Percentiles rank a stretch among this genome's conserved stretches.
Conservation (phyloP, 2,329 filamentous ascomycete species). For the Myriangium duriaei region DNA sequence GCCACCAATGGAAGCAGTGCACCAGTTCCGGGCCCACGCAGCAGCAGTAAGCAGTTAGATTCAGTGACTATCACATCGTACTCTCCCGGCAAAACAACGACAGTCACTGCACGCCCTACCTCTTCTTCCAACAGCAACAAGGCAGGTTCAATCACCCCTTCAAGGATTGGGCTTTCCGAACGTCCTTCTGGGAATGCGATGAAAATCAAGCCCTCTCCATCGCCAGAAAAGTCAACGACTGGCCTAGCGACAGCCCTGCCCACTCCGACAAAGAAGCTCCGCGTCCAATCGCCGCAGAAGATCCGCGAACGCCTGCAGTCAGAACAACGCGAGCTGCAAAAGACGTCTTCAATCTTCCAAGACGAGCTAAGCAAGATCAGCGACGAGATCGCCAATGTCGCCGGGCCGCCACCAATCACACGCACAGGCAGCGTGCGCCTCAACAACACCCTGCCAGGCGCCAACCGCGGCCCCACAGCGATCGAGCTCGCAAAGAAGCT, state of each 20-base stretch:
- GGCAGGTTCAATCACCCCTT: constrained; percentile 28
- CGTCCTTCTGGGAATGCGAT: constrained; percentile 38
- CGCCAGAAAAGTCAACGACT: constrained; percentile 17
- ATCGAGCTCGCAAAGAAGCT: constrained; percentile 46
- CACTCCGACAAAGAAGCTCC: constrained; percentile 45
- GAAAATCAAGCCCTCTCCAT: constrained; percentile 51
- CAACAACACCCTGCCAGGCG: constrained; percentile 14
- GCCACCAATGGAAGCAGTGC: constrained; percentile 14
- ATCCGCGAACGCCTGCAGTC: constrained; percentile 71
- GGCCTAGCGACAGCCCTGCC: constrained; percentile 16
- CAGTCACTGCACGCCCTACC: constrained; percentile 25
- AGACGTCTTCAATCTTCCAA: constrained; percentile 56
- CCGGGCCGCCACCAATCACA: constrained; percentile 30
- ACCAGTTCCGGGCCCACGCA: constrained; percentile 19
- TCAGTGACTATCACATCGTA: constrained; percentile 26
- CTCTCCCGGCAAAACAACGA: constrained; percentile 20
- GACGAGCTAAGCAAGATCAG: constrained; percentile 69
- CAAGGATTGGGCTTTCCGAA: constrained; percentile 38
- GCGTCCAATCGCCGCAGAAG: constrained; percentile 52
- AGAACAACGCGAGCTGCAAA: constrained; percentile 62
- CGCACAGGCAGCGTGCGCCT: constrained; percentile 26
- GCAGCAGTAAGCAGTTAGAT: constrained; percentile 17
- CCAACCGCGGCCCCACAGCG: constrained; percentile 13
- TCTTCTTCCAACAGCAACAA: constrained; percentile 20
- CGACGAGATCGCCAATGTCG: constrained; percentile 54